Evolutionary conservation across 2,329 filamentous ascomycete species (phyloP), one percentile per base, ranked within the genome.

Genomic region (Lecanosticta acicola): DNA sequence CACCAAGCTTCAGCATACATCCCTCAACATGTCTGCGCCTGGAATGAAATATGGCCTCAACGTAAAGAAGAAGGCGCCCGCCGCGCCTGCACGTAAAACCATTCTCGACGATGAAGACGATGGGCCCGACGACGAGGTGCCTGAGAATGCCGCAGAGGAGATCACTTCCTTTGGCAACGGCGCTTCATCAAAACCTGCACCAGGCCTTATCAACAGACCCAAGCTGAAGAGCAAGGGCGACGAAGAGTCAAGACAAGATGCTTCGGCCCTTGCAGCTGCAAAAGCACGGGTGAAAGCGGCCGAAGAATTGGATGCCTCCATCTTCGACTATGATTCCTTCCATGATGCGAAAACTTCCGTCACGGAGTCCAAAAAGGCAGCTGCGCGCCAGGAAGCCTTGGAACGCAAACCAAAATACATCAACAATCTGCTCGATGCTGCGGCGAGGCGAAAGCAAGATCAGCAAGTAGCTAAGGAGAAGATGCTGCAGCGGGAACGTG

Each of bases 301-400:
- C 2, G 73, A 81, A 50, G 75, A 79, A 48, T 62, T 84, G 7
- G 87, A 93, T 59, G 72, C 85, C 1, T 83, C 80, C 39, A 82
- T 93, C 56, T 93, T 90, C 71, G 87, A 93, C 68, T 94, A 93
- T 69, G 87, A 94, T 64, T 78, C 77, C 1, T 85, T 87, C 17
- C 90, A 88, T 68, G 86, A 91, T 57, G 84, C 83, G 1, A 73
- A 91, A 33, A 84, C 87, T 54, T 69, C 71, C 1, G 62, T 68
- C 11, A 60, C 63, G 3, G 78, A 80, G 13, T 75, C 81, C 48
- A 77, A 79, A 55, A 76, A 76, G 48, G 72, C 71, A 3, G 74
- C 74, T 4, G 71, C 72, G 38, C 71, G 72, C 36, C 71, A 72
- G 43, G 75, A 76, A 42, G 76, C 77, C 3, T 67, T 71, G 2